phyloP scores from a whole-genome alignment of 176 grass and related monocot genomes.

The Ampelocalamus luodianensis region DNA sequence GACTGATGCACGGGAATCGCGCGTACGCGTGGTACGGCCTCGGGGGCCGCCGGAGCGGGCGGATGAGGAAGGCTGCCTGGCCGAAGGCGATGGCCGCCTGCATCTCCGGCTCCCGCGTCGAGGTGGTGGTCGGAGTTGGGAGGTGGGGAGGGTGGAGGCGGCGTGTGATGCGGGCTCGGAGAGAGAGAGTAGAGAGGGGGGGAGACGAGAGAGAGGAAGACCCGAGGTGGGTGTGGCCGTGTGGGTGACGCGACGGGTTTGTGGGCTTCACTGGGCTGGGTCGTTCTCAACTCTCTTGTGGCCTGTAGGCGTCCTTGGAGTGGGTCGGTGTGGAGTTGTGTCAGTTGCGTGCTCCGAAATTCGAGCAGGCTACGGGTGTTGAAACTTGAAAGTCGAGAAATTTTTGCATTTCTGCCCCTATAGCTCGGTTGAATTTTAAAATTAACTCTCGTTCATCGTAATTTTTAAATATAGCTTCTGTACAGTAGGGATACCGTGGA shows the following conservation, averaged over 20 bases:
- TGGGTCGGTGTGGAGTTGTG: too few relatives aligned
- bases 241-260: neutral
- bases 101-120: constrained; percentile 44
- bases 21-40: constrained; percentile 15
- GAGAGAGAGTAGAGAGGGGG: neutral
- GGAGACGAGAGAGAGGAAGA: constrained; percentile 12
- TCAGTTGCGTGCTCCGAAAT: too few relatives aligned
- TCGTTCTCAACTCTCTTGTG: neutral
- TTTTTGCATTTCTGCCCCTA: too few relatives aligned
- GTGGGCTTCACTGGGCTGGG: neutral
- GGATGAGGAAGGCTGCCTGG: constrained; percentile 39
- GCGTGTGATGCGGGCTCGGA: neutral
- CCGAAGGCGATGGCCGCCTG: constrained; percentile 53
- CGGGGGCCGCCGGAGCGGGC: constrained; percentile 29
- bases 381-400: too few relatives aligned
- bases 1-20: constrained; percentile 4
- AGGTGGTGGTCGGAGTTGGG: neutral
- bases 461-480: too few relatives aligned
- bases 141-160: neutral
- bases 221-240: constrained; percentile 20
- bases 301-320: too few relatives aligned
- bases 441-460: too few relatives aligned
- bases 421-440: too few relatives aligned
- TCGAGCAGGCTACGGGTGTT: too few relatives aligned
- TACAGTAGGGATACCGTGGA: too few relatives aligned